Conservation (phyloP, 108 stramenopile species). For the Skeletonema grethae region DNA sequence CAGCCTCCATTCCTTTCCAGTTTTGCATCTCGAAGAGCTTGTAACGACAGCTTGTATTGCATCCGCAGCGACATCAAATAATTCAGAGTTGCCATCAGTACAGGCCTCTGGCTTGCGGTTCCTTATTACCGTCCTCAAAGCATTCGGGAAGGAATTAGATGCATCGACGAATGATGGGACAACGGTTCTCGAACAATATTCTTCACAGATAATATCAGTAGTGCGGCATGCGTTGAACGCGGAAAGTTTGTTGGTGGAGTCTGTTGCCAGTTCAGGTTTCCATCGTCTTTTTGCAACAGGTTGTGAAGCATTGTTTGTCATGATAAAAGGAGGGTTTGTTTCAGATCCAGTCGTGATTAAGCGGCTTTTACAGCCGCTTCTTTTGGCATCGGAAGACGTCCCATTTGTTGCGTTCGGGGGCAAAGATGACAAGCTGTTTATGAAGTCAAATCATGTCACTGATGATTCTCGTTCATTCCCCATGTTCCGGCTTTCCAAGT, state of each 20-base stretch:
- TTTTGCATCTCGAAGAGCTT: constrained; percentile 63
- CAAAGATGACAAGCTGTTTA: constrained; percentile 18
- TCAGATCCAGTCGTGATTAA: constrained; percentile 61
- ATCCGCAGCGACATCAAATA: constrained; percentile 72
- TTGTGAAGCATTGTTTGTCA: constrained; percentile 58
- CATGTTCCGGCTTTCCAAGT: constrained; percentile 46
- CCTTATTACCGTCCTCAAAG: constrained; percentile 50
- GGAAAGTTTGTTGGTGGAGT: constrained; percentile 41
- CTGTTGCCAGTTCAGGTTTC: constrained; percentile 29
- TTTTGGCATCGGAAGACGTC: constrained; percentile 42
- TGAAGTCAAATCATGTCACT: constrained; percentile 23
- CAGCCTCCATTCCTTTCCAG: constrained; percentile 39
- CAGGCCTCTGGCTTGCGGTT: constrained; percentile 67
- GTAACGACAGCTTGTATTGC: constrained; percentile 62
- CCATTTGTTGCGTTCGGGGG: constrained; percentile 38
- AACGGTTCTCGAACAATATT: constrained; percentile 65
- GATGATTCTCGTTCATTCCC: constrained; percentile 43
- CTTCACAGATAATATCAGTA: constrained; percentile 77
- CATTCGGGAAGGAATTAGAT: constrained; percentile 70
- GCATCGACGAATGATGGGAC: constrained; percentile 54
- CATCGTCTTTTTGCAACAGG: constrained; percentile 65
- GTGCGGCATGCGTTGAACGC: constrained; percentile 70
- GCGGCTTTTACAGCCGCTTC: constrained; percentile 60
- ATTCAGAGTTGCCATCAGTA: constrained; percentile 66
- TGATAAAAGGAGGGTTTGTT: constrained; percentile 54